These are phyloP conservation scores for Fraxinus albicans DNA, from an alignment of 305 asterid genomes.

Conservation along the genomic window DNA sequence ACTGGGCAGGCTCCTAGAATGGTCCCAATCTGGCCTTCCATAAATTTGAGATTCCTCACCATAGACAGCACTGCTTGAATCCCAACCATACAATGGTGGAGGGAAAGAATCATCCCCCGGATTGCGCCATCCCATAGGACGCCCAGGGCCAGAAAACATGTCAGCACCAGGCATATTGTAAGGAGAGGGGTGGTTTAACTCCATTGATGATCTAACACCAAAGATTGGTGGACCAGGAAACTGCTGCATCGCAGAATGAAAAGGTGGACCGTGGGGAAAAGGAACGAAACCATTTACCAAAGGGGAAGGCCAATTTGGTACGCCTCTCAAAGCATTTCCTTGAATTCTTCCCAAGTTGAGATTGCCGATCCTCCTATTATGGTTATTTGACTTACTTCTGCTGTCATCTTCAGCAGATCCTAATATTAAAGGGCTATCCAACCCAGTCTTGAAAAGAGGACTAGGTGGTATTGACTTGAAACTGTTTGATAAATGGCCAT, in stretches of 20 bases:
- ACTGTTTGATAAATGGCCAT: slow-evolving; percentile 54
- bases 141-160: slow-evolving; percentile 72
- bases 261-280: slow-evolving; percentile 80
- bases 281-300: slow-evolving; percentile 87
- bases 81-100: slow-evolving; percentile 76
- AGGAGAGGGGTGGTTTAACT: slow-evolving; percentile 67
- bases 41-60: slow-evolving; percentile 70
- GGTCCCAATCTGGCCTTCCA: slow-evolving; percentile 91
- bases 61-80: slow-evolving; percentile 59
- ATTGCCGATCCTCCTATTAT: slow-evolving; percentile 73
- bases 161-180: slow-evolving; percentile 77
- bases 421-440: slow-evolving; percentile 40
- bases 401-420: neutral
- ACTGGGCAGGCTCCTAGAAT: slow-evolving; percentile 44
- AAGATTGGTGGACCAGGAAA: slow-evolving; percentile 74
- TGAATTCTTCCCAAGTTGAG: slow-evolving; percentile 73
- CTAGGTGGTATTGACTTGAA: slow-evolving; percentile 67
- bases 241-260: slow-evolving; percentile 83
- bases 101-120: slow-evolving; percentile 59
- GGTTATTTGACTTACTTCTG: slow-evolving; percentile 19
- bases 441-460: slow-evolving; percentile 57
- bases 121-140: slow-evolving; percentile 84
- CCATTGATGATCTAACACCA: slow-evolving; percentile 79
- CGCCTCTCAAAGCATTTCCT: slow-evolving; percentile 85
- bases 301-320: slow-evolving; percentile 90